A percentile compares a stretch with the other conserved stretches of the same genome.
These are phyloP conservation scores for Tagetes erecta DNA, from an alignment of 129 eudicot genomes.

Conservation along the genomic window DNA sequence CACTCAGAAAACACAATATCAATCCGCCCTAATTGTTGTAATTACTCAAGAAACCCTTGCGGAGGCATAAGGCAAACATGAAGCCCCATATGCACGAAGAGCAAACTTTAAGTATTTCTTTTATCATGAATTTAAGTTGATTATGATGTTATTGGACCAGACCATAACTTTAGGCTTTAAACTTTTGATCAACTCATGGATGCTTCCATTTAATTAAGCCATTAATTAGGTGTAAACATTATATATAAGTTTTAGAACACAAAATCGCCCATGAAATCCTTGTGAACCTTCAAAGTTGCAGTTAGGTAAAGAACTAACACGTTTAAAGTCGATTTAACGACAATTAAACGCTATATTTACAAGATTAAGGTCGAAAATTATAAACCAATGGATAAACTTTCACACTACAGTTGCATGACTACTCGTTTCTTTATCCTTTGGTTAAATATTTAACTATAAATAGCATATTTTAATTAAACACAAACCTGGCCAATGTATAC, in stretches of 20 bases:
- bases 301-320: constrained; percentile 14
- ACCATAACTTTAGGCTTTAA: too few relatives aligned
- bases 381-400: neutral
- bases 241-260: neutral
- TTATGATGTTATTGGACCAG: too few relatives aligned
- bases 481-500: neutral
- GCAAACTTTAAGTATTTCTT: too few relatives aligned
- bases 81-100: too few relatives aligned
- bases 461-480: constrained; percentile 1
- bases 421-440: constrained; percentile 8
- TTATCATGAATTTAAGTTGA: too few relatives aligned
- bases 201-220: neutral
- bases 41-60: too few relatives aligned
- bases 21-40: too few relatives aligned
- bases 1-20: too few relatives aligned
- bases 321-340: neutral
- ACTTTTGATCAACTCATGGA: too few relatives aligned
- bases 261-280: constrained; percentile 21
- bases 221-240: neutral
- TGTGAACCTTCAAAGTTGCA: constrained; percentile 19
- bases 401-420: constrained; percentile 32
- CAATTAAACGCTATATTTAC: neutral
- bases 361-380: neutral
- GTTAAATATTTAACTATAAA: neutral
- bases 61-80: too few relatives aligned